phyloP scores from a whole-genome alignment of 2,329 filamentous ascomycete species.

The Talaromyces marneffei region DNA sequence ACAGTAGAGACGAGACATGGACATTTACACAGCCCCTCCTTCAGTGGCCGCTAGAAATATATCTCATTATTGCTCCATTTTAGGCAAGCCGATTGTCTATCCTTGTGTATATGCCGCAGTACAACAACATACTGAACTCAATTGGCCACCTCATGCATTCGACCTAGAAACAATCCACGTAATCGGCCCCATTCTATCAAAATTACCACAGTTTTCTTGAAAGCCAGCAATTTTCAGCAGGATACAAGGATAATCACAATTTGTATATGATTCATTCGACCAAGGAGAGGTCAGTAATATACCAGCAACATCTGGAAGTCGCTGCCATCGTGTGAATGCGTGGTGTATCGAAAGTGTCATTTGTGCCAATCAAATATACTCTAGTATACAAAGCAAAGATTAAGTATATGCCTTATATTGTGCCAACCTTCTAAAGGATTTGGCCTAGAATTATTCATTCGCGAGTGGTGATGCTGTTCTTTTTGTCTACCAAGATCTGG shows the following conservation, averaged over 20 bases:
- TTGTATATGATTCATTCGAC: not conserved
- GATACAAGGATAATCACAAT: not conserved
- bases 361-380: too few relatives aligned
- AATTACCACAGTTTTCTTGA: not conserved
- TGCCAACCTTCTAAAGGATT: not conserved
- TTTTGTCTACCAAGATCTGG: not conserved
- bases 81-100: not conserved
- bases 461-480: not conserved
- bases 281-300: not conserved
- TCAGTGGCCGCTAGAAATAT: not conserved
- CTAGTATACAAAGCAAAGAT: not conserved
- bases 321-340: not conserved
- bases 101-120: not conserved
- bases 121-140: not conserved
- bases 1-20: not conserved
- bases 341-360: not conserved
- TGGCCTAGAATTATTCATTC: not conserved
- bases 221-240: too few relatives aligned
- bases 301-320: not conserved
- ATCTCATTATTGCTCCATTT: not conserved
- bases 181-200: not conserved
- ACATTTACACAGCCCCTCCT: not conserved
- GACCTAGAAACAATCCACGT: not conserved
- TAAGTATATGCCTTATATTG: not conserved
- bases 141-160: not conserved